These are phyloP conservation scores for Cladosporium sp. DNA, from an alignment of 2,329 filamentous ascomycete genomes.

Conservation along the genomic window DNA sequence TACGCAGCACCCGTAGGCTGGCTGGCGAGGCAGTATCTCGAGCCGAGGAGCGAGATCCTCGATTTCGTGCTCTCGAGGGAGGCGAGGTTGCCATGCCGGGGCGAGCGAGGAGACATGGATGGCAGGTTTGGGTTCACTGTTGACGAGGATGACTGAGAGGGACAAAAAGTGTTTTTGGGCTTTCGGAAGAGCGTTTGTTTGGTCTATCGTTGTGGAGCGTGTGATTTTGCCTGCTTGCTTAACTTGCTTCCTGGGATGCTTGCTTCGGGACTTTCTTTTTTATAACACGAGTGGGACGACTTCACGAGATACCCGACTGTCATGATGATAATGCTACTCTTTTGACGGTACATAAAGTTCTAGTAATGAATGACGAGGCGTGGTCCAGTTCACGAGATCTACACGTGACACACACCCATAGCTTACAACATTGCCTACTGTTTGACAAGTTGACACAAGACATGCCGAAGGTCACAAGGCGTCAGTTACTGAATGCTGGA, in stretches of 20 bases:
- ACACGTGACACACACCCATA: not conserved
- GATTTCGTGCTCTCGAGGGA: conserved; percentile 45
- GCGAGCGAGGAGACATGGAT: conserved; percentile 15
- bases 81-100: conserved; percentile 36
- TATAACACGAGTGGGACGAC: not conserved
- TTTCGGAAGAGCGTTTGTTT: not conserved
- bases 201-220: not conserved
- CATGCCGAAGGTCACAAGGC: not conserved
- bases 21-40: conserved; percentile 48
- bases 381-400: not conserved
- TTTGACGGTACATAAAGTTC: not conserved
- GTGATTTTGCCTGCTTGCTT: not conserved
- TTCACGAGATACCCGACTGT: not conserved
- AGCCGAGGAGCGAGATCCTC: conserved; percentile 47
- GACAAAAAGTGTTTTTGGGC: not conserved
- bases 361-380: not conserved
- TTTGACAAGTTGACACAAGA: not conserved
- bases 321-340: not conserved
- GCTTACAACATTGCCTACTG: not conserved
- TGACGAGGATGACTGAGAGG: not conserved
- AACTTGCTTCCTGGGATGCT: not conserved
- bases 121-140: conserved; percentile 13
- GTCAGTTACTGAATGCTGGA: not conserved
- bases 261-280: not conserved
- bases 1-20: conserved; percentile 48